Percentiles rank a stretch among this genome's conserved stretches.
Evolutionary conservation across 805 yeast species (phyloP).

Genomic region (Lipomyces kockii): DNA sequence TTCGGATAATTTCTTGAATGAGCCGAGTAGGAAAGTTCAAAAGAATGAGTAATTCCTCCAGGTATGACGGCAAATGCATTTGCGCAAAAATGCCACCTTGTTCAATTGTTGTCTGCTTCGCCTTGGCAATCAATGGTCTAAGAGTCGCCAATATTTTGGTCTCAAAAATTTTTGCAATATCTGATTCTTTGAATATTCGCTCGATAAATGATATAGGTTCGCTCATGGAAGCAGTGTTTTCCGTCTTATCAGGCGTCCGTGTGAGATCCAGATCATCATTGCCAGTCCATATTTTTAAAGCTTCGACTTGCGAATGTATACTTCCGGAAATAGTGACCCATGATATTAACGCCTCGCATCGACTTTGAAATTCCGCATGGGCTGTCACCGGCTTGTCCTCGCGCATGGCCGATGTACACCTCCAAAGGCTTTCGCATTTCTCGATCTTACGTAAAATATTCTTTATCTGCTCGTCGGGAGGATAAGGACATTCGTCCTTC

Average conservation of each 20-base stretch:
- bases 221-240: conserved; percentile 51
- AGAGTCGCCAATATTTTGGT: conserved; percentile 69
- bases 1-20: conserved; percentile 74
- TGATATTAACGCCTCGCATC: conserved; percentile 77
- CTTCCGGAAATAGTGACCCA: conserved; percentile 81
- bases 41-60: conserved; percentile 65
- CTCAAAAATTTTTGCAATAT: conserved; percentile 59
- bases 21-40: conserved; percentile 78
- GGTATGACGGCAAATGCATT: conserved; percentile 73
- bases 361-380: conserved; percentile 62
- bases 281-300: conserved; percentile 80
- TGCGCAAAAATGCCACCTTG: conserved; percentile 65
- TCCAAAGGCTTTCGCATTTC: conserved; percentile 76
- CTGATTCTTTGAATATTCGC: conserved; percentile 68
- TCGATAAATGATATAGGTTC: conserved; percentile 81
- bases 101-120: conserved; percentile 70
- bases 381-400: conserved; percentile 75
- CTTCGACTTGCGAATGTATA: conserved; percentile 62
- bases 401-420: conserved; percentile 75
- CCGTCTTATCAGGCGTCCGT: conserved; percentile 43
- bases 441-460: conserved; percentile 64
- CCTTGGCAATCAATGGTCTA: conserved; percentile 81
- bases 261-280: conserved; percentile 74
- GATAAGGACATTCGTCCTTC: conserved; percentile 42
- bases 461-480: conserved; percentile 55